Conservation (phyloP, 352 stramenopile genomes). For the Phytophthora macrochlamydospora region DNA sequence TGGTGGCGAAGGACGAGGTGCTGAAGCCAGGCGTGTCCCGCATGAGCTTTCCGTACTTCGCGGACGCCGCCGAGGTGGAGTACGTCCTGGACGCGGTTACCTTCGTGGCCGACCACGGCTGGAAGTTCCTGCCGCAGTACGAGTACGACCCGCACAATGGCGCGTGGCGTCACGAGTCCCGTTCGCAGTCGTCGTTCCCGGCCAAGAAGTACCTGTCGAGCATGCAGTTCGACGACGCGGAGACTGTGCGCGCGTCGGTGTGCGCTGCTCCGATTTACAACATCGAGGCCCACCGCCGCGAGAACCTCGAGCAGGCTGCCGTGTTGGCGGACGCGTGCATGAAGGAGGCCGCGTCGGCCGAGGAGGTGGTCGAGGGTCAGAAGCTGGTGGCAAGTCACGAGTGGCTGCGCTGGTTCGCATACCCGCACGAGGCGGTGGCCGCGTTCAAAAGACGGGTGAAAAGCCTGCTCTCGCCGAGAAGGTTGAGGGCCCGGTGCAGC, state of each 20-base stretch:
- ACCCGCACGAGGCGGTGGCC: slow-evolving; percentile 36
- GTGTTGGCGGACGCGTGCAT: too few relatives aligned
- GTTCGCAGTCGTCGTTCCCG: slow-evolving; percentile 5
- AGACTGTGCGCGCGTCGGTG: slow-evolving; percentile 10
- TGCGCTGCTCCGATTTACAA: too few relatives aligned
- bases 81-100: slow-evolving; percentile 94
- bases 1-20: slow-evolving; percentile 93
- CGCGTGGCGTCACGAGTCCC: too few relatives aligned
- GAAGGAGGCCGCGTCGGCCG: too few relatives aligned
- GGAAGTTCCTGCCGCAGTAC: slow-evolving; percentile 95
- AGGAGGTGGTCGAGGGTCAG: too few relatives aligned
- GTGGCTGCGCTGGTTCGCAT: slow-evolving; percentile 27
- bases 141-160: slow-evolving; percentile 50
- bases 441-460: slow-evolving; percentile 23
- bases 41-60: slow-evolving; percentile 92
- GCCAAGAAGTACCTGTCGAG: slow-evolving; percentile 31
- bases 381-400: too few relatives aligned
- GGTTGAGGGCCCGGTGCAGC: slow-evolving; percentile 14
- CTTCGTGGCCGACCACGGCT: slow-evolving; percentile 93
- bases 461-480: slow-evolving; percentile 29
- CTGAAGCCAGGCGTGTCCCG: slow-evolving; percentile 95
- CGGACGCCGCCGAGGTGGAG: slow-evolving; percentile 85
- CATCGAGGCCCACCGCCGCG: too few relatives aligned
- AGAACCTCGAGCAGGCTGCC: too few relatives aligned
- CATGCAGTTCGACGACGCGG: slow-evolving; percentile 37